A percentile compares a stretch with the other conserved stretches of the same genome.
Conservation (phyloP, 495 filamentous ascomycete genomes). For the Xylaria telfairii region DNA sequence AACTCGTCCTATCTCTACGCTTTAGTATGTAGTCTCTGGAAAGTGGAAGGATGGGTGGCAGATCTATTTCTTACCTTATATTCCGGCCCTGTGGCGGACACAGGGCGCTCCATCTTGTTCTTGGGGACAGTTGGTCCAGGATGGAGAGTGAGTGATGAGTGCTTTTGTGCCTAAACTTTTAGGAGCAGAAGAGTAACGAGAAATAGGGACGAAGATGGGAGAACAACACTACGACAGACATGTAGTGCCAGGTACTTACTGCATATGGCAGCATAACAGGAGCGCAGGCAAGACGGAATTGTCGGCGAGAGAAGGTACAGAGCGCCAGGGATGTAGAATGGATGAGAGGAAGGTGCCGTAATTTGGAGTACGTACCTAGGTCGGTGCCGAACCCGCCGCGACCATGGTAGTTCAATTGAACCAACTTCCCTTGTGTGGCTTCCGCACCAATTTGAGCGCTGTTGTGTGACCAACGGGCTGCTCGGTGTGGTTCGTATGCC, state of each 20-base stretch:
- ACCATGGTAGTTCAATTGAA: background rate
- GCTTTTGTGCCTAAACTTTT: background rate
- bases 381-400: background rate
- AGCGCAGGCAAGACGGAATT: background rate
- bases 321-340: background rate
- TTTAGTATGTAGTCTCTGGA: background rate
- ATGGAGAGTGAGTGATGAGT: background rate
- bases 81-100: background rate
- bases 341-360: background rate
- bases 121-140: background rate
- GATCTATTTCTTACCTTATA: background rate
- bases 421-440: background rate
- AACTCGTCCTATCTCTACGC: conserved; percentile 28
- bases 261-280: background rate
- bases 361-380: background rate
- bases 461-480: background rate
- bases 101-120: conserved; percentile 5
- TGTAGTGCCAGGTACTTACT: background rate
- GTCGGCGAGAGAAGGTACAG: background rate
- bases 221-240: background rate
- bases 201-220: background rate
- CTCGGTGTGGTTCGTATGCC: background rate
- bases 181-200: background rate
- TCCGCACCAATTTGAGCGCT: background rate
- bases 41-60: too few species aligned